Evolutionary conservation across 2,329 filamentous ascomycete species (phyloP).

Genomic region (Bertia moriformis): DNA sequence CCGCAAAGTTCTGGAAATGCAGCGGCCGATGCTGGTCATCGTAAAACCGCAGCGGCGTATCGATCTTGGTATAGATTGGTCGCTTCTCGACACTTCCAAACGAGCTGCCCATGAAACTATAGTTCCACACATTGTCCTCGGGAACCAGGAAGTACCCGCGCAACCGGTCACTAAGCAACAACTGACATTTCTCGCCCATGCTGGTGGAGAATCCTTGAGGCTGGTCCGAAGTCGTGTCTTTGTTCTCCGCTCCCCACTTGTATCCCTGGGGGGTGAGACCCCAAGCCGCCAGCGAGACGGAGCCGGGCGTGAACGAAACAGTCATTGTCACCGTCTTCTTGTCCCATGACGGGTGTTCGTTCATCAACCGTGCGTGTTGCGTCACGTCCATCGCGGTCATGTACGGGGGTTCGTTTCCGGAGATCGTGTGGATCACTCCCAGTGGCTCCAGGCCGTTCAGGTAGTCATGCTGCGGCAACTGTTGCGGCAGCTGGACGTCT

Average conservation of each 20-base stretch:
- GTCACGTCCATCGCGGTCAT: conserved; percentile 94
- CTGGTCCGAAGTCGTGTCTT: conserved; percentile 79
- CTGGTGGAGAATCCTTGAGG: conserved; percentile 81
- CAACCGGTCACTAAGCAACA: conserved; percentile 84
- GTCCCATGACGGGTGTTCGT: conserved; percentile 67
- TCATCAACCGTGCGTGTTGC: conserved; percentile 79
- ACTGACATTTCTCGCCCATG: conserved; percentile 91
- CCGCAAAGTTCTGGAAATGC: conserved; percentile 94
- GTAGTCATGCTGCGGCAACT: conserved; percentile 83
- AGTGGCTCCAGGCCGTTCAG: conserved; percentile 76
- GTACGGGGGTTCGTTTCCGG: conserved; percentile 86
- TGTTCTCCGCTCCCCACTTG: conserved; percentile 95
- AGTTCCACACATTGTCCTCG: conserved; percentile 85
- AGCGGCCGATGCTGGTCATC: conserved; percentile 80
- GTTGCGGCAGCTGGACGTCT: conserved; percentile 77
- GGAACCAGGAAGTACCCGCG: conserved; percentile 92
- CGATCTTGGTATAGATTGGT: conserved; percentile 78
- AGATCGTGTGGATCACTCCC: conserved; percentile 87
- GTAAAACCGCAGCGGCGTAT: conserved; percentile 82
- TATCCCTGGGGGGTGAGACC: conserved; percentile 81
- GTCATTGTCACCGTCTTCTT: conserved; percentile 85
- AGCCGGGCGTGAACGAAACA: conserved; percentile 90
- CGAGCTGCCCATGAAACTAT: conserved; percentile 87
- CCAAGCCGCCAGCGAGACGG: conserved; percentile 88
- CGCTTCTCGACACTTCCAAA: conserved; percentile 86